Conservation (phyloP, 345 rosid genomes). For the rapeseed (Brassica napus) region Da-Ae NC_063436.1:25504501-25505000, state of each 20-base stretch:
- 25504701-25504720: constrained; percentile 32
- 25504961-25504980: background rate
- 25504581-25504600: background rate
- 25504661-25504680: background rate
- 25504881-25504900: background rate
- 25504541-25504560: background rate
- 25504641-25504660: background rate
- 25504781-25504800: background rate
- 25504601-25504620: background rate
- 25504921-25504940: background rate
- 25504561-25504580: background rate
- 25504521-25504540: background rate
- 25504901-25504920: background rate
- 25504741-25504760: constrained; percentile 69
- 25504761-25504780: constrained; percentile 53
- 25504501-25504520: background rate
- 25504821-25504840: background rate
- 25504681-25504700: constrained; percentile 41
- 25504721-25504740: constrained; percentile 33
- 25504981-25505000: too few species aligned
- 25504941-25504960: background rate
- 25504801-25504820: background rate
- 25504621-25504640: background rate
- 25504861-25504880: background rate
- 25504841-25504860: background rate